A percentile compares a stretch with the other conserved stretches of the same genome.
phyloP scores from a whole-genome alignment of 2,329 filamentous ascomycete species.

The Fusarium setosum region DNA sequence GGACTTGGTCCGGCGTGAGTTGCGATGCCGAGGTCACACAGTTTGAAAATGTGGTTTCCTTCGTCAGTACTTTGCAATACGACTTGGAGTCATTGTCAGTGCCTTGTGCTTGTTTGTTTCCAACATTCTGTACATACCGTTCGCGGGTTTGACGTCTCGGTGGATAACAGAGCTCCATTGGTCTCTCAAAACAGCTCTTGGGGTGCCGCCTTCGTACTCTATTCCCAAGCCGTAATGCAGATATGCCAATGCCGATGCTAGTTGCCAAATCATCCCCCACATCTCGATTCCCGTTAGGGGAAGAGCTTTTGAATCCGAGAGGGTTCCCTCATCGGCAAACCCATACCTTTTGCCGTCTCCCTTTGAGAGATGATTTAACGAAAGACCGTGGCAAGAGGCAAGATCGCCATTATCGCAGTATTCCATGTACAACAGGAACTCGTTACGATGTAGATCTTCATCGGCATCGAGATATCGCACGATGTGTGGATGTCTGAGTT shows the following conservation, averaged over 20 bases:
- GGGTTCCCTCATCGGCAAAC: not conserved
- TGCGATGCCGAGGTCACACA: not conserved
- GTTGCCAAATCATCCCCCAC: not conserved
- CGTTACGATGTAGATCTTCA: not conserved
- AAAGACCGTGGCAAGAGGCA: not conserved
- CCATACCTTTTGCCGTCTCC: not conserved
- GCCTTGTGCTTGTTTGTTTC: not conserved
- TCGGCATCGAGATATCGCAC: not conserved
- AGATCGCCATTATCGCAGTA: not conserved
- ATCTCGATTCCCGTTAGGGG: not conserved
- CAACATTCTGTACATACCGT: not conserved
- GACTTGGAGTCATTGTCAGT: not conserved
- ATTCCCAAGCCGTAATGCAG: not conserved
- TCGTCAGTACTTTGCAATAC: not conserved
- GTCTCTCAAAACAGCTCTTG: not conserved
- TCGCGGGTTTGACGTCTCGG: not conserved
- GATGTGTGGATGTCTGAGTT: not conserved
- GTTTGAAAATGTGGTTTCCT: not conserved
- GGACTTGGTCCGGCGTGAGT: not conserved
- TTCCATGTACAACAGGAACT: not conserved
- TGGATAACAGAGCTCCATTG: not conserved
- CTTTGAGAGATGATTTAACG: not conserved
- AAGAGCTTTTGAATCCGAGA: too few relatives aligned
- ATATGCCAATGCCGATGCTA: not conserved
- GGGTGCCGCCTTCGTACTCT: fast-evolving